Evolutionary conservation across 2,329 filamentous ascomycete genomes (phyloP).

Genomic region (Cladophialophora immunda): DNA sequence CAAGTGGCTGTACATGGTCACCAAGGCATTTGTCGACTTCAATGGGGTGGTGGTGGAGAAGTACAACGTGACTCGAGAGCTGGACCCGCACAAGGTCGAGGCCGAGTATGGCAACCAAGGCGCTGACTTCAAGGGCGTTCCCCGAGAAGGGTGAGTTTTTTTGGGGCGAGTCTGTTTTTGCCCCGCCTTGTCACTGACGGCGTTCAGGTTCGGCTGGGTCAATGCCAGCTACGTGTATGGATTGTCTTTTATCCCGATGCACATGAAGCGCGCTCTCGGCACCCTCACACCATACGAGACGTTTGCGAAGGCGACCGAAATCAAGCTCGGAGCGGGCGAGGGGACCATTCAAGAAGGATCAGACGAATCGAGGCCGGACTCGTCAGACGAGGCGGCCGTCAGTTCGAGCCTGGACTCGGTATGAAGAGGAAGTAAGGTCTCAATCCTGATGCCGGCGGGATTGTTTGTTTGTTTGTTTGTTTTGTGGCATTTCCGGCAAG

Average conservation of each 20-base stretch:
- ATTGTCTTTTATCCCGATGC: slow-evolving; percentile 83
- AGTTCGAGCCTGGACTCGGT: slow-evolving; percentile 24
- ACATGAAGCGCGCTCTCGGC: slow-evolving; percentile 88
- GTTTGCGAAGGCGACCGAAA: slow-evolving; percentile 72
- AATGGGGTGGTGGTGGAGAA: slow-evolving; percentile 99
- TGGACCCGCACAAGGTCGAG: slow-evolving; percentile 92
- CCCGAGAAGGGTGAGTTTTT: slow-evolving; percentile 85
- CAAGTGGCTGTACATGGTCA: slow-evolving; percentile 98
- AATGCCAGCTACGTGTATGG: slow-evolving; percentile 98
- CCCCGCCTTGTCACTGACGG: slow-evolving; percentile 10
- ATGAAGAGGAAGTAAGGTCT: not conserved
- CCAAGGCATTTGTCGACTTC: slow-evolving; percentile 97
- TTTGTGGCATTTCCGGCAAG: not conserved
- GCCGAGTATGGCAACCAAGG: slow-evolving; percentile 99
- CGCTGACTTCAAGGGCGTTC: slow-evolving; percentile 91
- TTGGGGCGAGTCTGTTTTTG: not conserved
- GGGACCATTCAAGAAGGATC: slow-evolving; percentile 38
- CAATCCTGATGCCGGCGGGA: not conserved
- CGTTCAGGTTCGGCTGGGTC: slow-evolving; percentile 90
- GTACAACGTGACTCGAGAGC: slow-evolving; percentile 91
- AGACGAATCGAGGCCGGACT: slow-evolving; percentile 35
- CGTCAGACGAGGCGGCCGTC: slow-evolving; percentile 29
- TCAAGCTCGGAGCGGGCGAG: slow-evolving; percentile 35
- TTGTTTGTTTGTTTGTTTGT: not conserved
- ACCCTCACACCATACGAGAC: slow-evolving; percentile 87